phyloP scores from a whole-genome alignment of 2,329 filamentous ascomycete genomes.

The Cladobotryum mycophilum region DNA sequence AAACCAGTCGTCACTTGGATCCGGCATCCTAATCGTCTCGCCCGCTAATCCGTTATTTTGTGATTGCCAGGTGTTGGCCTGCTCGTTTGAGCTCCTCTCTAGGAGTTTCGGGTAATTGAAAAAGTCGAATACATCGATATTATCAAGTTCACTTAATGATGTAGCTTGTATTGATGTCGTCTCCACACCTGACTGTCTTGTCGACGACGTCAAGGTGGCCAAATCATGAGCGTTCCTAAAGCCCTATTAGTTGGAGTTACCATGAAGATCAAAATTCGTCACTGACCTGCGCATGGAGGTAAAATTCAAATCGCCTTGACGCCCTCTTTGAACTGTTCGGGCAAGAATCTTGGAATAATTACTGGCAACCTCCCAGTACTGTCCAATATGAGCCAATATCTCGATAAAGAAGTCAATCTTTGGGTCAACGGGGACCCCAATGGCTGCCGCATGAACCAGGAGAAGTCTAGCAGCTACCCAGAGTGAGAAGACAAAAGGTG shows the following conservation, averaged over 20 bases:
- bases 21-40: constrained; percentile 21
- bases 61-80: constrained; percentile 19
- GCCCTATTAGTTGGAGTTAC: not conserved
- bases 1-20: constrained; percentile 28
- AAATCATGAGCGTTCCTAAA: constrained; percentile 34
- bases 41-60: constrained; percentile 19
- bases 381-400: constrained; percentile 34
- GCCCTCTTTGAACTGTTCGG: constrained; percentile 31
- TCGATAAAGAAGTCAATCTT: constrained; percentile 40
- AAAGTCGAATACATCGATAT: constrained; percentile 40
- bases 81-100: constrained; percentile 16
- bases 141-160: constrained; percentile 35
- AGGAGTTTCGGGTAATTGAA: constrained; percentile 36
- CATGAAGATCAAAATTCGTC: not conserved
- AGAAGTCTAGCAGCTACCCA: constrained; percentile 38
- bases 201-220: constrained; percentile 30
- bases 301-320: constrained; percentile 31
- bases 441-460: constrained; percentile 35
- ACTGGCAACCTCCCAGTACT: constrained; percentile 39
- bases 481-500: constrained; percentile 38
- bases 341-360: constrained; percentile 36
- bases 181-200: constrained; percentile 31
- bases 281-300: constrained; percentile 35
- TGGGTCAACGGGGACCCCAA: constrained; percentile 30
- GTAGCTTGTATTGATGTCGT: constrained; percentile 33